phyloP scores from a whole-genome alignment of 768 basidiomycete species.

The Grammothele lineata region DNA sequence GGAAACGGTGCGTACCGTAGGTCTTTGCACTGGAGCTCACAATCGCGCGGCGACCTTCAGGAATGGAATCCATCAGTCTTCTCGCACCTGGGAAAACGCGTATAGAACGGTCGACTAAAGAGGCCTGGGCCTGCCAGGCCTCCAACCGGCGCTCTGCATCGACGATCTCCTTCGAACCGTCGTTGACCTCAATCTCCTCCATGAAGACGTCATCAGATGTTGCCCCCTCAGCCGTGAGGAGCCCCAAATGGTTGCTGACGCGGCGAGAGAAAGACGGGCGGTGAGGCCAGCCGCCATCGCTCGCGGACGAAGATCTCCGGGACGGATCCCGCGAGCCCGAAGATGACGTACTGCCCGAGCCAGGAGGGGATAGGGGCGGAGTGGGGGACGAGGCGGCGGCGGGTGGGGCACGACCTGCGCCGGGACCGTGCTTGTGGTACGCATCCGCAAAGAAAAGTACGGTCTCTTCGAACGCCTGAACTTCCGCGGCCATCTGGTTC shows the following conservation, averaged over 20 bases:
- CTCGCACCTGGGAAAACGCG: slow-evolving; percentile 68
- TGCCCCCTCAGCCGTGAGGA: slow-evolving; percentile 30
- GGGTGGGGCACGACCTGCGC: no score
- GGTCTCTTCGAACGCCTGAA: slow-evolving; percentile 57
- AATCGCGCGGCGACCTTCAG: slow-evolving; percentile 59
- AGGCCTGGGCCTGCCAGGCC: slow-evolving; percentile 55
- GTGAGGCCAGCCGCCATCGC: slow-evolving; percentile 27
- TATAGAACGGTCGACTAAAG: slow-evolving; percentile 55
- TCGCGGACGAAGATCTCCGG: no score
- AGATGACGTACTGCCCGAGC: slow-evolving; percentile 37
- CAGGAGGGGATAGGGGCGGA: no score
- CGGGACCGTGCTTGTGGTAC: slow-evolving; percentile 40
- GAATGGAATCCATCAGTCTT: slow-evolving; percentile 60
- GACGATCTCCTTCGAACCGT: background rate
- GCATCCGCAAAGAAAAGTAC: slow-evolving; percentile 68
- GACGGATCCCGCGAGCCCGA: slow-evolving; percentile 37
- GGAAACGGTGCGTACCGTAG: slow-evolving; percentile 51
- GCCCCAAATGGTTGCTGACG: slow-evolving; percentile 30
- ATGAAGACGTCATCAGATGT: slow-evolving; percentile 14
- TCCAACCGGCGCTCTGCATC: slow-evolving; percentile 33
- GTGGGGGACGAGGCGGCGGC: no score
- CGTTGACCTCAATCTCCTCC: slow-evolving; percentile 13
- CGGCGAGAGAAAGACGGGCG: slow-evolving; percentile 44
- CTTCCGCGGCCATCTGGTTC: slow-evolving; percentile 55
- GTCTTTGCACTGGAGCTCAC: slow-evolving; percentile 73